Evolutionary conservation across 2,329 filamentous ascomycete species (phyloP), one percentile per base, ranked within the genome.

Genomic region (Alternaria sp.): DNA sequence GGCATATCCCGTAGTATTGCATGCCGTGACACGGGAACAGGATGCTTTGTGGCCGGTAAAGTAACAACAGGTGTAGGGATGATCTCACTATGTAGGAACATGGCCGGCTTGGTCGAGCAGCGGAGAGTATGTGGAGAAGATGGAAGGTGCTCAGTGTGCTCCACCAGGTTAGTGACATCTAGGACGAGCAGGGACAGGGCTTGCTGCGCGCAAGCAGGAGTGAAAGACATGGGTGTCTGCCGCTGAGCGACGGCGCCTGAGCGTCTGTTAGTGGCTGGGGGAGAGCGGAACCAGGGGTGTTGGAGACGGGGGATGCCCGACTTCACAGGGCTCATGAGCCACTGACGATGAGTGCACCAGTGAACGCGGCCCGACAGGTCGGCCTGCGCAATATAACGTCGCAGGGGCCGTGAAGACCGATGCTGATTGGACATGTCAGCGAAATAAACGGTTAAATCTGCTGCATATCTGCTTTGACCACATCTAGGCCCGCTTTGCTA

Each of bases 41-140:
- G 70, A 63, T 66, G 67, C 64, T 73, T 71, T 64, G 69, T 62
- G 64, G 69, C 63, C 60, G 66, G 65, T 58, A 67, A 64, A 64
- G 68, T 63, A 67, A 65, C 65, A 68, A 60, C 60, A 71, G 57
- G 60, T 49, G 74, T 76, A 71, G 75, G 76, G 74, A 74, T 74
- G 62, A 67, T 70, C 71, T 73, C 66, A 65, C 64, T 69, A 69
- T 66, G 68, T 74, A 75, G 69, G 71, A 70, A 67, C 70, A 69
- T 64, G 67, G 65, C 66, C 62, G 59, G 67, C 65, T 65, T 70
- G 70, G 66, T 74, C 66, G 64, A 66, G 61, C 64, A 71, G 69
- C 68, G 70, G 66, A 73, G 70, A 72, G 73, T 69, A 70, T 77
- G 75, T 78, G 76, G 74, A 76, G 74, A 74, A 65, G 68, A 68